These are phyloP conservation scores for Aspergillus fumigatiaffinis DNA, from an alignment of 2,329 filamentous ascomycete genomes.

Conservation along the genomic window DNA sequence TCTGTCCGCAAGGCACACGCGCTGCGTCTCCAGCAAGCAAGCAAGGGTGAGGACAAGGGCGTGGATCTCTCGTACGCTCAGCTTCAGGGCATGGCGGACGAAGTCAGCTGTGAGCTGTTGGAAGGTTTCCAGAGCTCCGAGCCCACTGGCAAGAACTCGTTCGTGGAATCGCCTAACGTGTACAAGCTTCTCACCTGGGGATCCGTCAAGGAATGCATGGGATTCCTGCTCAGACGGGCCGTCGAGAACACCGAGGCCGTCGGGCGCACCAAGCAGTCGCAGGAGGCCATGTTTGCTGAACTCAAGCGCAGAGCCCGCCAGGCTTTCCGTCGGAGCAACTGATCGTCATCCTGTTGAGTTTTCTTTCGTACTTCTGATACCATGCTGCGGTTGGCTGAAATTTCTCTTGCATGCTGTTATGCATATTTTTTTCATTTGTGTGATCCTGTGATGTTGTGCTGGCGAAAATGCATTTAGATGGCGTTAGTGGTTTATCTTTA, in stretches of 20 bases:
- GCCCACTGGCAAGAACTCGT: slow-evolving; percentile 17
- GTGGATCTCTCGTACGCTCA: slow-evolving; percentile 65
- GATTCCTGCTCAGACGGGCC: slow-evolving; percentile 60
- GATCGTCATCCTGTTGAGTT: background rate
- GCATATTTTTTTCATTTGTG: slow-evolving; percentile 1
- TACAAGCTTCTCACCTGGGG: slow-evolving; percentile 61
- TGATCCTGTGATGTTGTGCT: slow-evolving; percentile 6
- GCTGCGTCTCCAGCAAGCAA: slow-evolving; percentile 43
- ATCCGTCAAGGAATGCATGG: slow-evolving; percentile 56
- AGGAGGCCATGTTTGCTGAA: slow-evolving; percentile 34
- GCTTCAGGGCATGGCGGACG: slow-evolving; percentile 93
- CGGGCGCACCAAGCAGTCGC: slow-evolving; percentile 46
- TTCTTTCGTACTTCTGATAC: slow-evolving; percentile 1
- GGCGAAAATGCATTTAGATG: slow-evolving; percentile 25
- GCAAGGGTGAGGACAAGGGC: slow-evolving; percentile 38
- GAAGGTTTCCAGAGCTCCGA: slow-evolving; percentile 36
- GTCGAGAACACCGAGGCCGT: slow-evolving; percentile 69
- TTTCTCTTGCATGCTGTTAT: slow-evolving; percentile 2
- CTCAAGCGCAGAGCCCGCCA: slow-evolving; percentile 29
- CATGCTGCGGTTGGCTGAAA: background rate
- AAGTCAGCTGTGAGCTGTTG: slow-evolving; percentile 65
- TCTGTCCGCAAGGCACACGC: slow-evolving; percentile 51
- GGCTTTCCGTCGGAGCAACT: slow-evolving; percentile 20
- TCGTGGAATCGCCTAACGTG: slow-evolving; percentile 43
- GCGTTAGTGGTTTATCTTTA: slow-evolving; percentile 15